Evolutionary conservation across 352 stramenopile genomes (phyloP).

Genomic region (Blastocystis sp.): DNA sequence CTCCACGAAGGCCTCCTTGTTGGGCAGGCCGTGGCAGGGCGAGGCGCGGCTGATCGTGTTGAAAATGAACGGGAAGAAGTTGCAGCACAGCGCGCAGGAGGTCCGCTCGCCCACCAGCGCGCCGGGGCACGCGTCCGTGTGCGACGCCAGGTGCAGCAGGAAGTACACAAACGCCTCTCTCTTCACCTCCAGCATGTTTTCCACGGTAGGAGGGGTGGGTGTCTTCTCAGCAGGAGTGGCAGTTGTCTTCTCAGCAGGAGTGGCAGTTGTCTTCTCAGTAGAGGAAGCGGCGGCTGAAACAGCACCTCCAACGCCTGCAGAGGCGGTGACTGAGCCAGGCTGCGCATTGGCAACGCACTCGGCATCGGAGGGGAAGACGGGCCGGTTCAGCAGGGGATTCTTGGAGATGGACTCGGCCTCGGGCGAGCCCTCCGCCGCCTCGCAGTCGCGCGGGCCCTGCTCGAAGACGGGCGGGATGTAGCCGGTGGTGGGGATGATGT

Average conservation of each 20-base stretch:
- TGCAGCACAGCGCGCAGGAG: constrained; percentile 54
- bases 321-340: background rate
- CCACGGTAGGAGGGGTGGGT: too few species aligned
- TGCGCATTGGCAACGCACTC: constrained; percentile 38
- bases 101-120: constrained; percentile 63
- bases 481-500: constrained; percentile 49
- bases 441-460: constrained; percentile 13
- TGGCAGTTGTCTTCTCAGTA: too few species aligned
- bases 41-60: background rate
- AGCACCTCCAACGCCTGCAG: background rate
- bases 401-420: constrained; percentile 24
- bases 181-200: constrained; percentile 23
- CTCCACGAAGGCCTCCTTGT: constrained; percentile 20
- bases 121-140: constrained; percentile 66
- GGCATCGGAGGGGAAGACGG: constrained; percentile 23
- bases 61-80: constrained; percentile 68
- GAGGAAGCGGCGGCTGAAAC: too few species aligned
- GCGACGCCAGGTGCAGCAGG: constrained; percentile 62
- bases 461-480: constrained; percentile 60
- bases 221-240: too few species aligned
- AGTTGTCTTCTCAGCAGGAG: too few species aligned
- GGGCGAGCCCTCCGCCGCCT: background rate
- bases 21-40: constrained; percentile 12
- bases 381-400: constrained; percentile 32
- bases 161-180: constrained; percentile 61